Evolutionary conservation across 2,329 filamentous ascomycete genomes (phyloP).

Genomic region (Elsinoe arachidis): DNA sequence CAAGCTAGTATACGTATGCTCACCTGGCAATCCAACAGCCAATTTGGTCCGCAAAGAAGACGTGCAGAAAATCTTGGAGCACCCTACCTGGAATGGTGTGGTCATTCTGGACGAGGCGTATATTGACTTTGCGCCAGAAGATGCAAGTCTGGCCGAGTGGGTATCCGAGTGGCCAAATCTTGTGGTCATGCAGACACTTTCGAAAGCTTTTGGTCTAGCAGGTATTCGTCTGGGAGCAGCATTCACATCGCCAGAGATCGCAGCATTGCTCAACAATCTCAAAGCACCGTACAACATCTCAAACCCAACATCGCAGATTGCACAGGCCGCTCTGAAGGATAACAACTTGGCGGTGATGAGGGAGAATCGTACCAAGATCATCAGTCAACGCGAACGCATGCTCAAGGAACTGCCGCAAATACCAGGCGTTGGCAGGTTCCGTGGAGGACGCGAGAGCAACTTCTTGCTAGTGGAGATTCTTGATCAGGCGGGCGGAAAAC

Average conservation of each 20-base stretch:
- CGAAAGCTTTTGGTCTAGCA: conserved; percentile 91
- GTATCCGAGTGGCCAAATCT: conserved; percentile 89
- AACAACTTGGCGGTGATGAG: conserved; percentile 66
- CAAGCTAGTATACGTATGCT: conserved; percentile 89
- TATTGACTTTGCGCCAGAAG: conserved; percentile 79
- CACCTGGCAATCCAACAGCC: conserved; percentile 89
- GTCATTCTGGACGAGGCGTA: conserved; percentile 94
- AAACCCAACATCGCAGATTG: conserved; percentile 75
- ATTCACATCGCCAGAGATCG: conserved; percentile 68
- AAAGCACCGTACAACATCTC: conserved; percentile 97
- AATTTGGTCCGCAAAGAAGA: conserved; percentile 67
- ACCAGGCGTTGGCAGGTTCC: conserved; percentile 67
- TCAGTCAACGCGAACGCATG: conserved; percentile 69
- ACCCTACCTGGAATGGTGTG: conserved; percentile 90
- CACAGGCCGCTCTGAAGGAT: conserved; percentile 59
- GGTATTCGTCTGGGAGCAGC: conserved; percentile 84
- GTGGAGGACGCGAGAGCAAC: conserved; percentile 74
- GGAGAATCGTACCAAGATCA: conserved; percentile 57
- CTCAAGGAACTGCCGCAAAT: conserved; percentile 64
- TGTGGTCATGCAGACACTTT: conserved; percentile 97
- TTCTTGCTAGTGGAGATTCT: conserved; percentile 88
- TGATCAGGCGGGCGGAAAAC: conserved; percentile 55
- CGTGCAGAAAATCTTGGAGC: conserved; percentile 63
- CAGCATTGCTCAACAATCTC: conserved; percentile 74
- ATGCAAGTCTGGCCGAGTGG: conserved; percentile 79